These are phyloP conservation scores for Xylariaceae sp. DNA, from an alignment of 2,329 filamentous ascomycete genomes.

Conservation along the genomic window DNA sequence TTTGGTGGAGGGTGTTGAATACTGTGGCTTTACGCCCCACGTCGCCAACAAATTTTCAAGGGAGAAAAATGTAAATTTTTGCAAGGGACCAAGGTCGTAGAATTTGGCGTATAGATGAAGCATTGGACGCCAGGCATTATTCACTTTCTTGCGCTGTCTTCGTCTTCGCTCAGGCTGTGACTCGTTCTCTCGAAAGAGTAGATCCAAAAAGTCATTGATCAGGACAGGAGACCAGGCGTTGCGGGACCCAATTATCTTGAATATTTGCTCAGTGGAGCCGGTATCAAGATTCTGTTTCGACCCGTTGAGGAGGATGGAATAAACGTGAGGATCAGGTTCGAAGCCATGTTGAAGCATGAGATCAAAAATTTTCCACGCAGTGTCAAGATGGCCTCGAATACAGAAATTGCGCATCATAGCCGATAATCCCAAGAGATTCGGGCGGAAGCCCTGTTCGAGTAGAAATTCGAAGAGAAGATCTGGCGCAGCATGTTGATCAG, in stretches of 20 bases:
- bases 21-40: conserved; percentile 1
- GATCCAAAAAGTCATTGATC: conserved; percentile 60
- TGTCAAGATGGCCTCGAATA: conserved; percentile 65
- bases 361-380: conserved; percentile 70
- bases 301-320: conserved; percentile 72
- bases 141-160: conserved; percentile 43
- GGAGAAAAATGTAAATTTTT: conserved; percentile 42
- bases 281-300: conserved; percentile 66
- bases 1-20: conserved; percentile 25
- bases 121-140: conserved; percentile 54
- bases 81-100: conserved; percentile 55
- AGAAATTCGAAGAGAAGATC: conserved; percentile 63
- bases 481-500: conserved; percentile 54
- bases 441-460: conserved; percentile 64
- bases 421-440: conserved; percentile 69
- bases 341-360: conserved; percentile 66
- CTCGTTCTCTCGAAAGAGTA: conserved; percentile 55
- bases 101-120: conserved; percentile 56
- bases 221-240: conserved; percentile 56
- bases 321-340: conserved; percentile 70
- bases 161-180: conserved; percentile 39
- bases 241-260: conserved; percentile 57
- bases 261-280: conserved; percentile 60
- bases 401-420: conserved; percentile 76
- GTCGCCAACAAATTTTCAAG: conserved; percentile 34